Percentiles rank a stretch among this genome's conserved stretches.
Evolutionary conservation across 805 yeast genomes (phyloP).

Genomic region (Schwanniomyces occidentalis): DNA sequence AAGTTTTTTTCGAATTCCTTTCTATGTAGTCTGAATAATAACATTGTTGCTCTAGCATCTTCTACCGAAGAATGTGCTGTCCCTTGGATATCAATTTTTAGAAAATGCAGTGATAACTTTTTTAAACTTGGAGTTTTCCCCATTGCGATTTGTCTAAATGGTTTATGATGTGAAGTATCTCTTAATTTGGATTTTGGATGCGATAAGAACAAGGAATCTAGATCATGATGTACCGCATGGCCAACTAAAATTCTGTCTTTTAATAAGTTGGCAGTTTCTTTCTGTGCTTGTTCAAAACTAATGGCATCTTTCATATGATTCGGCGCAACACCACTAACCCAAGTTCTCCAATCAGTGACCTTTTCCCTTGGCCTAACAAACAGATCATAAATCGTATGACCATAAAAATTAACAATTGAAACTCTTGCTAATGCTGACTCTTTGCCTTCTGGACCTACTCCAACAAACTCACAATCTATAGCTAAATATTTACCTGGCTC

Average conservation of each 20-base stretch:
- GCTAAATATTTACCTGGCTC: slow-evolving; percentile 74
- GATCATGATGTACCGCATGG: slow-evolving; percentile 81
- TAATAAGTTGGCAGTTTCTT: slow-evolving; percentile 51
- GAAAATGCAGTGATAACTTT: slow-evolving; percentile 56
- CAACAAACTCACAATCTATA: slow-evolving; percentile 94
- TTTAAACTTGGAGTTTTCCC: slow-evolving; percentile 78
- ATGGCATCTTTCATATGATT: slow-evolving; percentile 67
- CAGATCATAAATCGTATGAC: slow-evolving; percentile 66
- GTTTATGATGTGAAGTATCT: slow-evolving; percentile 69
- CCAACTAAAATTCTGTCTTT: slow-evolving; percentile 69
- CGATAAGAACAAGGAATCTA: slow-evolving; percentile 62
- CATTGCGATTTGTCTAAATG: slow-evolving; percentile 57
- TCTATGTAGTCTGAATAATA: slow-evolving; percentile 64
- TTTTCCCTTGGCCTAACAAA: slow-evolving; percentile 73
- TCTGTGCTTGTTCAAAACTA: slow-evolving; percentile 65
- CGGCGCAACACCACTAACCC: slow-evolving; percentile 86
- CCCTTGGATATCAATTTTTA: slow-evolving; percentile 63
- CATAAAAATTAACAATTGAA: slow-evolving; percentile 81
- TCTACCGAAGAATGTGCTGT: slow-evolving; percentile 86
- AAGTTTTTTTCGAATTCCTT: slow-evolving; percentile 56
- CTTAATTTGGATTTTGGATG: slow-evolving; percentile 66
- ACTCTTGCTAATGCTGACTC: slow-evolving; percentile 81
- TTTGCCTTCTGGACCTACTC: slow-evolving; percentile 74
- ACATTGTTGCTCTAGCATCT: slow-evolving; percentile 88
- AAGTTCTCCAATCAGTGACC: slow-evolving; percentile 90